Evolutionary conservation across 1,139 yeast genomes (phyloP), one percentile per base, ranked within the genome.

Genomic region (Komagataea norvegica): DNA sequence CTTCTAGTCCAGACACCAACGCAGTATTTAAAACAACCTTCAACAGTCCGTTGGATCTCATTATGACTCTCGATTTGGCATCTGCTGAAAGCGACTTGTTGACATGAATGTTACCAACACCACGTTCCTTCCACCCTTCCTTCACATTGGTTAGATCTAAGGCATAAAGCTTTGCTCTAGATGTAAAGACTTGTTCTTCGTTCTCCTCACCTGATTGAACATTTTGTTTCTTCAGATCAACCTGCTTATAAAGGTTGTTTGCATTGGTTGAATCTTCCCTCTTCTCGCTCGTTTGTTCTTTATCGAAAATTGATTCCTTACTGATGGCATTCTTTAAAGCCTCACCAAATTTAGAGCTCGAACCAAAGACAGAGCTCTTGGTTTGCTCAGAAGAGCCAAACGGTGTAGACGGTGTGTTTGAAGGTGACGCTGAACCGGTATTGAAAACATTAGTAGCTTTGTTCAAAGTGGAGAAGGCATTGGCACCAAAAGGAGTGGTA

Each of bases 121-220:
- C 99, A 52, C 95, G 75, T 60, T 93, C 98, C 58, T 85, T 91
- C 98, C 99, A 93, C 2, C 96, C 96, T 20, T 71, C 75, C 10
- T 71, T 60, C 1, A 83, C 70, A 29, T 75, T 70, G 1, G 79
- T 64, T 28, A 89, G 64, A 48, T 83, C 79, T 48, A 87, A 65
- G 36, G 80, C 86, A 56, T 88, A 93, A 15, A 91, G 65, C 56
- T 89, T 87, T 11, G 94, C 88, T 29, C 82, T 78, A 31, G 83
- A 72, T 29, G 76, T 75, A 57, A 76, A 86, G 8, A 80, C 61
- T 0, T 86, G 75, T 30, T 67, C 67, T 58, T 93, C 98, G 40
- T 77, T 70, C 58, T 91, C 98, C 60, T 93, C 98, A 3, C 98
- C 98, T 0, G 97, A 87, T 41, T 77, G 75, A 6, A 82, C 66